A percentile compares a stretch with the other conserved stretches of the same genome.
phyloP scores from a whole-genome alignment of 1,284 basidiomycete genomes.

The Thelephora terrestris region DNA sequence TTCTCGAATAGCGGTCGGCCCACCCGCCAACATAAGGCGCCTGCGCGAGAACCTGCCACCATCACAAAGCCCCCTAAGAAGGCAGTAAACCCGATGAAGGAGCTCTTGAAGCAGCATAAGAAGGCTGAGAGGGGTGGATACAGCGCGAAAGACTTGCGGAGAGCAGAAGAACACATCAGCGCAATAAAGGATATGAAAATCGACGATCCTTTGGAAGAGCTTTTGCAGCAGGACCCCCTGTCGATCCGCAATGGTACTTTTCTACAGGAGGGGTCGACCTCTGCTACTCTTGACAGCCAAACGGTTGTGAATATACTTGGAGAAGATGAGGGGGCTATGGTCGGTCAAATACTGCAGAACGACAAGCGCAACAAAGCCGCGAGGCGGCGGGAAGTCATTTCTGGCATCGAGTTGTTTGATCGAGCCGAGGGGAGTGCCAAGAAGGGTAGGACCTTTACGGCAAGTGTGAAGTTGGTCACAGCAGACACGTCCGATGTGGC shows the following conservation, averaged over 20 bases:
- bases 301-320: constrained; percentile 28
- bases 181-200: too few relatives aligned
- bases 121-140: constrained; percentile 17
- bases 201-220: too few relatives aligned
- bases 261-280: background rate
- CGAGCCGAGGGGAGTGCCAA: constrained; percentile 4
- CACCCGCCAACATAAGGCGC: too few relatives aligned
- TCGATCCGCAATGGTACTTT: background rate
- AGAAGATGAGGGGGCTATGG: constrained; percentile 29
- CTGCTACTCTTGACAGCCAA: background rate
- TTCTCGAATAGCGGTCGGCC: too few relatives aligned
- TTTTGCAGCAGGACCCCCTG: background rate
- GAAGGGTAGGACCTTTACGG: background rate
- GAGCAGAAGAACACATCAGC: constrained; percentile 7
- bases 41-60: background rate
- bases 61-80: constrained; percentile 16
- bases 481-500: background rate
- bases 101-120: constrained; percentile 22
- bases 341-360: constrained; percentile 30
- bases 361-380: constrained; percentile 24
- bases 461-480: background rate
- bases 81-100: constrained; percentile 38
- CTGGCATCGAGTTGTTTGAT: constrained; percentile 33
- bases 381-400: constrained; percentile 11
- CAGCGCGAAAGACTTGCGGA: constrained; percentile 14